phyloP scores from a whole-genome alignment of 2,329 filamentous ascomycete genomes.

The Fusarium sp. region DNA sequence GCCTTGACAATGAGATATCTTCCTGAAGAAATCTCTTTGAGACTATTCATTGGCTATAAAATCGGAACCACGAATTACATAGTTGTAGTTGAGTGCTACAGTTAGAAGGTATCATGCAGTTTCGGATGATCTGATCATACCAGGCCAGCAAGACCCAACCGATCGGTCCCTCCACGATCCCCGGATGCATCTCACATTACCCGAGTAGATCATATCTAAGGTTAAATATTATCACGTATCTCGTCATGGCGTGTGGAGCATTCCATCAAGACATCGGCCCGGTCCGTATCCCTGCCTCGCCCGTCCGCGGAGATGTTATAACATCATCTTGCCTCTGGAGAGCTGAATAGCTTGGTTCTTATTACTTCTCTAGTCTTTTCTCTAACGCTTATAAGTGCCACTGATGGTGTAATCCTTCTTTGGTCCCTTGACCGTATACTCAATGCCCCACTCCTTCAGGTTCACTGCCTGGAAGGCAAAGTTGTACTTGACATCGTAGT shows the following conservation, averaged over 20 bases:
- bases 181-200: conserved; percentile 7
- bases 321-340: not conserved
- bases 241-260: conserved; percentile 4
- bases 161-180: conserved; percentile 1
- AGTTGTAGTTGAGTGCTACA: not conserved
- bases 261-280: conserved; percentile 5
- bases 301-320: not conserved
- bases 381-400: conserved; percentile 62
- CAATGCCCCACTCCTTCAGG: conserved; percentile 68
- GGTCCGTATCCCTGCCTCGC: not conserved
- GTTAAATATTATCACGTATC: not conserved
- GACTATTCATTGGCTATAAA: not conserved
- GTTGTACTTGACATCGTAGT: conserved; percentile 76
- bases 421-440: conserved; percentile 76
- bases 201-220: conserved; percentile 8
- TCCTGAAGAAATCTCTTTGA: not conserved
- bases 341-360: not conserved
- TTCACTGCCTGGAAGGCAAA: conserved; percentile 72
- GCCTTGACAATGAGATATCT: not conserved
- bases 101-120: not conserved
- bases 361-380: too few species aligned
- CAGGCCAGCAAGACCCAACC: not conserved
- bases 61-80: not conserved
- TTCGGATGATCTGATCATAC: conserved; percentile 7
- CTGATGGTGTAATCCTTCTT: conserved; percentile 78